These are phyloP conservation scores for Physcomitrium patens DNA, from an alignment of 225 moss, liverwort and hornwort genomes.

Conservation along the genomic window DNA sequence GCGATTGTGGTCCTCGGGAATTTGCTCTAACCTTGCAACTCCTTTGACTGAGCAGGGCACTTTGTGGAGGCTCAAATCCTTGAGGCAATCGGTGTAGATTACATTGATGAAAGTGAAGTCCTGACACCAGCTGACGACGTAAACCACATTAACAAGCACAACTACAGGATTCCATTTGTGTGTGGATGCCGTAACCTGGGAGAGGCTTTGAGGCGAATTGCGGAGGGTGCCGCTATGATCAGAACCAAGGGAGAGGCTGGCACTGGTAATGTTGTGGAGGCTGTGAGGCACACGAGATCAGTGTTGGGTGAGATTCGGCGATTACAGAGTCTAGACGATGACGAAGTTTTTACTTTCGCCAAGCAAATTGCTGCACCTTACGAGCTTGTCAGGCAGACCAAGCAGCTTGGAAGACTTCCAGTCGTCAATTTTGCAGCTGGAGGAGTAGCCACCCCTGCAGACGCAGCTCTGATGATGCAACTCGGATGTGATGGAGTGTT, in stretches of 20 bases:
- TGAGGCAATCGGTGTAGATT: slow-evolving; percentile 75
- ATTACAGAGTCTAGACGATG: slow-evolving; percentile 70
- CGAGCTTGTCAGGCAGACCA: slow-evolving; percentile 76
- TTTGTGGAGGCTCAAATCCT: slow-evolving; percentile 80
- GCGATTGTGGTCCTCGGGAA: not conserved
- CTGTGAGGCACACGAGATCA: slow-evolving; percentile 65
- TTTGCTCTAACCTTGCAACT: not conserved
- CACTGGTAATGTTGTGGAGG: slow-evolving; percentile 70
- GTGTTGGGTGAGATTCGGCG: slow-evolving; percentile 66
- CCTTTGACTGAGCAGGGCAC: slow-evolving; percentile 39
- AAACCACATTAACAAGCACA: slow-evolving; percentile 82
- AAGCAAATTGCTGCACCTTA: slow-evolving; percentile 71
- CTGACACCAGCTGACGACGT: slow-evolving; percentile 68
- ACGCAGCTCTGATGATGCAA: slow-evolving; percentile 81
- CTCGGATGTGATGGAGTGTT: slow-evolving; percentile 76
- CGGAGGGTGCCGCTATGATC: slow-evolving; percentile 78
- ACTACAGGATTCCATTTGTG: slow-evolving; percentile 77
- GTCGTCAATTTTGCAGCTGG: slow-evolving; percentile 80
- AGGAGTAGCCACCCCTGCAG: slow-evolving; percentile 72
- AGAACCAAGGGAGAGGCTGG: slow-evolving; percentile 78
- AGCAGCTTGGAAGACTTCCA: slow-evolving; percentile 70
- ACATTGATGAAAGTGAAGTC: slow-evolving; percentile 78
- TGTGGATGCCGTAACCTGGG: slow-evolving; percentile 75
- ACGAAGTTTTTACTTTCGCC: slow-evolving; percentile 72
- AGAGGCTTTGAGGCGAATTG: slow-evolving; percentile 67